Evolutionary conservation across 1,284 basidiomycete species (phyloP), one percentile per base, ranked within the genome.

Genomic region (Malassezia japonica): DNA sequence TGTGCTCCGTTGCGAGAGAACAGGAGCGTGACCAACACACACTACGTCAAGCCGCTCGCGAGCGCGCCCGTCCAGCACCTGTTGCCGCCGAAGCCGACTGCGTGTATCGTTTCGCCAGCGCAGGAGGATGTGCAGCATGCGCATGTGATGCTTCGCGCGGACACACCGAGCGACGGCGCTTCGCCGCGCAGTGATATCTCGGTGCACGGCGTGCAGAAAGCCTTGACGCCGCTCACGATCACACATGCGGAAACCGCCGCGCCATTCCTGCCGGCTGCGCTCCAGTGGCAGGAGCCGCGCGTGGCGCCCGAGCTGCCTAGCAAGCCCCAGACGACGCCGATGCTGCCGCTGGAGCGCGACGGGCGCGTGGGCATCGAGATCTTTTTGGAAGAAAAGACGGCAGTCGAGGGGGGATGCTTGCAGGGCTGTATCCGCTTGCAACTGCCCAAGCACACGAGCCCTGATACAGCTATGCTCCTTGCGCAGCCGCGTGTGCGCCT

Each of bases 361-460:
- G 61, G 60, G 2, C 82, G 87, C 25, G 85, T 94, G 1, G 84
- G 87, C 65, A 78, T 94, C 6, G 87, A 94, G 61, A 80, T 95
- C 21, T 75, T 83, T 6, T 78, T 91, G 34, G 83, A 88, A 59
- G 82, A 81, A 55, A 80, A 87, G 57, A 78, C 82, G 4, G 83
- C 82, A 51, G 84, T 92, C 1, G 87, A 94, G 74, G 89, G 89
- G 1, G 83, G 83, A 1, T 77, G 79, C 57, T 74, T 94, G 35
- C 79, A 80, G 42, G 91, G 91, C 0, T 75, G 79, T 33, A 76
- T 92, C 74, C 81, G 83, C 52, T 75, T 94, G 42, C 78, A 79
- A 24, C 79, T 92, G 6, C 78, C 80, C 35, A 80, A 81, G 46
- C 75, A 76, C 15, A 79, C 49, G 6, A 80, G 53, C 47, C 80